phyloP scores from a whole-genome alignment of 805 yeast genomes.

The Trichomonascus vanleenenianus region DNA sequence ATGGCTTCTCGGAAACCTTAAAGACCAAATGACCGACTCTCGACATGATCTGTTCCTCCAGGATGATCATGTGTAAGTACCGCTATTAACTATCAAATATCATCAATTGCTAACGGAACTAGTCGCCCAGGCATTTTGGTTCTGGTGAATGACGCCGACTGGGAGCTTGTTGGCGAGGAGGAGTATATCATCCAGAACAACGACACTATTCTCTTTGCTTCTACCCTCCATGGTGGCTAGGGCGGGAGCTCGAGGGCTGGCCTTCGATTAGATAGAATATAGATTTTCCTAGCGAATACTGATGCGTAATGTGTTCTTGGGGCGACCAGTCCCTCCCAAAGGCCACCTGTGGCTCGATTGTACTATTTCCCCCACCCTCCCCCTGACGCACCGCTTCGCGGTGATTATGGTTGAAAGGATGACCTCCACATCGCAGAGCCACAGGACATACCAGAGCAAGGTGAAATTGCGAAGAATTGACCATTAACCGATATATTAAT shows the following conservation, averaged over 20 bases:
- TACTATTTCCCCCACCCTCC: no score
- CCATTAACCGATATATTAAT: no score
- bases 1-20: conserved; percentile 51
- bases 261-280: not conserved
- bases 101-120: not conserved
- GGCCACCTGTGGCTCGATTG: no score
- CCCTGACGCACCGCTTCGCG: no score
- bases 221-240: conserved; percentile 91
- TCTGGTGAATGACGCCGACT: conserved; percentile 86
- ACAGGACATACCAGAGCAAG: no score
- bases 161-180: conserved; percentile 92
- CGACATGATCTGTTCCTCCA: conserved; percentile 69
- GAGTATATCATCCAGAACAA: conserved; percentile 67
- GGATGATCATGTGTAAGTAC: conserved; percentile 51
- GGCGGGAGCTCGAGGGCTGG: no score
- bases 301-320: no score
- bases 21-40: conserved; percentile 47
- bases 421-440: no score
- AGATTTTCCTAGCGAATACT: no score
- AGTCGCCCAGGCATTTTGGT: conserved; percentile 85
- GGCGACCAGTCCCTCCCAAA: no score
- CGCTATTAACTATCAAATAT: not conserved
- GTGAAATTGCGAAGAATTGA: no score
- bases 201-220: conserved; percentile 79
- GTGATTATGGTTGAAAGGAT: no score